phyloP scores from a whole-genome alignment of 257 asterid genomes.

The Anisodus tanguticus region DNA sequence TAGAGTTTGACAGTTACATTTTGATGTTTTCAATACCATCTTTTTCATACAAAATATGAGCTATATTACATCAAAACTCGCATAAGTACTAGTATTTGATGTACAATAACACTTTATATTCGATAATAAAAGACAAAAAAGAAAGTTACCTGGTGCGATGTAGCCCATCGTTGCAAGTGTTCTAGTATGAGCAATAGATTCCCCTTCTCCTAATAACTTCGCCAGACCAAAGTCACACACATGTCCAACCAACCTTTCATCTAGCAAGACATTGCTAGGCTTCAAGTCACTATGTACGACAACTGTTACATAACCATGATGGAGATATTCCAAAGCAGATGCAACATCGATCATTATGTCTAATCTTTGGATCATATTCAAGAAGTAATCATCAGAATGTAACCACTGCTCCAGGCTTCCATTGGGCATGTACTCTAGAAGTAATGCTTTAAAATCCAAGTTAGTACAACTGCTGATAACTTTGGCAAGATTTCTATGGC shows the following conservation, averaged over 20 bases:
- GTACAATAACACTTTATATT: neutral
- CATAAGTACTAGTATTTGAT: neutral
- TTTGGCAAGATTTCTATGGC: conserved; percentile 22
- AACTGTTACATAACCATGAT: neutral
- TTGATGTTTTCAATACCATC: neutral
- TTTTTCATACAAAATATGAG: neutral
- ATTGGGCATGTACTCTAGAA: neutral
- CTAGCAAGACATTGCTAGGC: conserved; percentile 11
- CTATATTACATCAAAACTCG: neutral
- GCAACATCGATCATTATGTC: conserved; percentile 23
- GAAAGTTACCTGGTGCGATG: conserved; percentile 29
- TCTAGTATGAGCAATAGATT: neutral
- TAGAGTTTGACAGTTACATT: neutral
- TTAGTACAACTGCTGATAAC: conserved; percentile 9
- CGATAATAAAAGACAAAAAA: neutral
- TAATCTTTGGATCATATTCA: conserved; percentile 7
- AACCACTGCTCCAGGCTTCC: conserved; percentile 5
- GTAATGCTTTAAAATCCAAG: neutral
- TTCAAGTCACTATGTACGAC: conserved; percentile 16
- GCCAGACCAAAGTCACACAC: conserved; percentile 23
- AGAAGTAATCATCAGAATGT: neutral
- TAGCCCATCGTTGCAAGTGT: neutral
- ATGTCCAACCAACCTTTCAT: neutral
- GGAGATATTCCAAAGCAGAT: conserved; percentile 27
- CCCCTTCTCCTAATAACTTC: conserved; percentile 21